Evolutionary conservation across 2,329 filamentous ascomycete species (phyloP).

Genomic region (Cladophialophora yegresii): DNA sequence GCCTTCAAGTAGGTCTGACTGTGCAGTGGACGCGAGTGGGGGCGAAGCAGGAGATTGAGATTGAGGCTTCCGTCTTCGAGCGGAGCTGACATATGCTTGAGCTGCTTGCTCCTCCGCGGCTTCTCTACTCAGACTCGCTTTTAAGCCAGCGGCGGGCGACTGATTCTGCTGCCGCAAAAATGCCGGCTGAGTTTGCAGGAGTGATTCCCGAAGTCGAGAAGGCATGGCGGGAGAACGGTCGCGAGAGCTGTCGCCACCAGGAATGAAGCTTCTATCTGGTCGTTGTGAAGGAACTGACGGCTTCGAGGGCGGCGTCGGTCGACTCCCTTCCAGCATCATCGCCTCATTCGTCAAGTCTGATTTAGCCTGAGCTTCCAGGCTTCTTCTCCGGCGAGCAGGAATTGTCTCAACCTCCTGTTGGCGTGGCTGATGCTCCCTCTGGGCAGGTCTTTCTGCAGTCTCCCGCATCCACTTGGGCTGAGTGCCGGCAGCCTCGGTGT

Average conservation of each 20-base stretch:
- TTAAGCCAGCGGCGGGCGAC: constrained; percentile 54
- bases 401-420: constrained; percentile 23
- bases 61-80: constrained; percentile 69
- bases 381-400: constrained; percentile 31
- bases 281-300: constrained; percentile 32
- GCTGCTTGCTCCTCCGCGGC: constrained; percentile 76
- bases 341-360: constrained; percentile 54
- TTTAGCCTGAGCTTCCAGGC: constrained; percentile 14
- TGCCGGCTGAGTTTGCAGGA: constrained; percentile 47
- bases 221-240: constrained; percentile 56
- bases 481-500: constrained; percentile 72
- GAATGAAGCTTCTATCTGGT: constrained; percentile 26
- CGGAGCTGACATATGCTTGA: constrained; percentile 84
- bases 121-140: constrained; percentile 68
- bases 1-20: constrained; percentile 66
- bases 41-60: constrained; percentile 42
- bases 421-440: constrained; percentile 34
- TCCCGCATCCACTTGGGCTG: constrained; percentile 97
- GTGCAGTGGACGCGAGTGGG: constrained; percentile 48
- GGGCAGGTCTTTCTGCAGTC: constrained; percentile 44
- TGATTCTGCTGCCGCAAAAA: constrained; percentile 60
- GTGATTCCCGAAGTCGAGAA: constrained; percentile 44
- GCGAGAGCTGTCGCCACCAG: constrained; percentile 38
- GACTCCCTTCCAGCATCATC: constrained; percentile 72
- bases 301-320: constrained; percentile 54